Base-by-base conservation (phyloP, 2,329 filamentous ascomycete species). In the Westerdykella ornata region DNA sequence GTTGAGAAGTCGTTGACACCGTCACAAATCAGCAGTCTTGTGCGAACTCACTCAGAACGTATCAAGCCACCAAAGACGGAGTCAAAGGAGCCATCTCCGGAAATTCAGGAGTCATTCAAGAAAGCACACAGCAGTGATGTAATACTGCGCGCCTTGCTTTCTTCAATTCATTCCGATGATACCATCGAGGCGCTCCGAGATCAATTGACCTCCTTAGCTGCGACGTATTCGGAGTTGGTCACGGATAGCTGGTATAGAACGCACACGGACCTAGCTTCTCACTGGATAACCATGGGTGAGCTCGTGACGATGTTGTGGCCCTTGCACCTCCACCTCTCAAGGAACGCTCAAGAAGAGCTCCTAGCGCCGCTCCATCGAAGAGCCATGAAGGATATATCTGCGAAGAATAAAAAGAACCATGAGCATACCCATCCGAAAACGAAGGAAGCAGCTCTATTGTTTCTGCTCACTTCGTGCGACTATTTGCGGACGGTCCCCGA, bases 1-100 rank as follows among this genome's bases (percentile, higher is more conserved):
- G 48, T 65, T 16, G 62, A 66, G 37, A 45, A 52, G n/a, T 62
- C 54, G 12, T 44, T 67, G 19, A 66, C 62, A 3, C 49, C 53
- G 13, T 41, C 52, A 14, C 63, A 66, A 39, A 57, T 64, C 12
- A 48, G 51, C n/a, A 48, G 40, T 12, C 36, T 66, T 5, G 48
- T 66, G 11, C 44, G 57, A 38, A 50, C 60, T 20, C 62, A 67
- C 40, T 40, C 37, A 6, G 42, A 43, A 17, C 55, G 56, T 12
- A 38, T 64, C 31, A 33, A 48, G 11, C 13, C 12, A n/a, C 19
- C 16, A 22, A 36, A 20, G 36, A 34, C 26, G 36, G 16, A 40
- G 14, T 15, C 30, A 15, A 30, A 37, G 4, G 12, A 17, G 16
- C 11, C 20, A 9, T 9, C 3, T 16, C 26, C 22, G 19, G 39